Base-by-base conservation (phyloP, 495 filamentous ascomycete genomes). In the Penicillium verhagenii region DNA sequence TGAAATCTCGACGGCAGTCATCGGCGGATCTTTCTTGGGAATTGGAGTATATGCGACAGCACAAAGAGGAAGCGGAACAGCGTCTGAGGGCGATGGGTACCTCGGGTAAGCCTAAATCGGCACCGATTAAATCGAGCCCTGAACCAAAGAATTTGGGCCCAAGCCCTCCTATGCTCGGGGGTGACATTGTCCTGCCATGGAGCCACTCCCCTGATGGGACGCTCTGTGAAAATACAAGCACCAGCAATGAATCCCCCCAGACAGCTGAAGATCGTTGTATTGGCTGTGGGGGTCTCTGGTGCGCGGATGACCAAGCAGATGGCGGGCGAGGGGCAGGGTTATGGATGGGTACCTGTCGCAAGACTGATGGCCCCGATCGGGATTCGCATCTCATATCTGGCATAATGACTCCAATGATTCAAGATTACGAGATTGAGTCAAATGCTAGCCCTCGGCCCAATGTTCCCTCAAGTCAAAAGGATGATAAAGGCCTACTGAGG, bases 81-180 rank as follows among this genome's bases (percentile, higher is more conserved):
- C 76, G 65, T 52, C 50, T 67, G 14, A 58, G 60, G 16, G 62
- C 62, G 28, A 69, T 68, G 61, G 50, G 48, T 47, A 47, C 59
- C 56, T 16, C 46, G 54, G 28, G 37, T n/a, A 61, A 69, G 23
- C 58, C 50, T 16, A 50, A 47, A n/a, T 40, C 64, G 13, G 60
- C 59, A 21, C 47, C 59, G 18, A 61, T 78, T 37, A 68, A 68
- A 47, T 69, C 65, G 53, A 82, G 78, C 79, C 60, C 77, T 33
- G 68, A 69, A 50, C 69, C 67, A 54, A 81, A 78, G 81, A 84
- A 70, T 11, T 72, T 72, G 39, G 75, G 73, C 10, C 77, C 78
- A 6, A 82, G 76, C 54, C 92, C 92, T 16, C 92, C 92, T 2
- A 93, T 96, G 90, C 82, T 95, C 6, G 92, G 92, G 38, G 57